Base-by-base conservation (phyloP, 306 rosid species). In the Trifolium dubium region DNA sequence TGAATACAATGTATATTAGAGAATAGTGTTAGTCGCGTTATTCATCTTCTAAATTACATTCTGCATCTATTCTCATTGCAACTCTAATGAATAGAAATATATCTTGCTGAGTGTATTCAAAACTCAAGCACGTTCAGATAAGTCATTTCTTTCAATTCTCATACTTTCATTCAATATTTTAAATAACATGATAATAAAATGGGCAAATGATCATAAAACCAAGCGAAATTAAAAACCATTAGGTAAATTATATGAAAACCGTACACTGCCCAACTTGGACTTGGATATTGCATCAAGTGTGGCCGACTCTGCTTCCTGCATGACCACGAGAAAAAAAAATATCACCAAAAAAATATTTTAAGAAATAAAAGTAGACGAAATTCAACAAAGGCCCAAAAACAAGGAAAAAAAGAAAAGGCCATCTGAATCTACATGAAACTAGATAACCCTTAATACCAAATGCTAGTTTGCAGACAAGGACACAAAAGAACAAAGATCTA, bases 201-300 rank as follows among this genome's bases (percentile, higher is more conserved):
- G 40, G 51, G 34, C 19, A 50, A 50, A 53, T 2, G 65, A 75
- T 47, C 63, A 79, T n/a, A 29, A 43, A 72, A 54, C 47, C 51
- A 78, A 69, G 32, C 69, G 56, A 55, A 64, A 47, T 69, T 23
- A 35, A 50, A 67, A 50, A 50, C 10, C n/a, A 75, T 64, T 43
- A 76, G 74, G 47, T 50, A 81, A 62, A 65, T 77, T 62, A 53
- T 70, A 76, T 54, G 31, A 30, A 74, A 73, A 23, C 60, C 95
- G 76, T 89, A 94, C 96, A 79, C 83, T 89, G 85, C 96, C 97
- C 68, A 83, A 75, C 87, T 87, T 94, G 65, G 97, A 91, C 87
- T 88, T 89, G 61, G 98, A 93, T 74, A 86, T 89, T 76, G 96
- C 98, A 84, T 94, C 98, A 63, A 94, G 96, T 59, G 95, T 91